A percentile compares a stretch with the other conserved stretches of the same genome.
phyloP scores from a whole-genome alignment of 176 grass and related monocot species.

The Lolium rigidum region DNA sequence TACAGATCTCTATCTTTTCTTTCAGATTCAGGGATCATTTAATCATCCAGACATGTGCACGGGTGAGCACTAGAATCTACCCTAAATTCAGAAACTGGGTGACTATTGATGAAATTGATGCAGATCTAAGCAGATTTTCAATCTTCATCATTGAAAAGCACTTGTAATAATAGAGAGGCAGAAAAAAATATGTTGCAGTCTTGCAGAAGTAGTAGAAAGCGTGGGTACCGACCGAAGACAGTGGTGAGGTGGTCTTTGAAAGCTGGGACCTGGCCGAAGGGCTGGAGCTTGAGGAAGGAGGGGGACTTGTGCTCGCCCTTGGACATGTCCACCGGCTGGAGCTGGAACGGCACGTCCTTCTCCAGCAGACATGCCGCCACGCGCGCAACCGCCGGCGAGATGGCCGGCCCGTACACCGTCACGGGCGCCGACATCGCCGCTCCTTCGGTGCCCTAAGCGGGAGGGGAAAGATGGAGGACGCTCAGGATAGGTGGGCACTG shows the following conservation, averaged over 20 bases:
- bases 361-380: conserved; percentile 79
- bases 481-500: background rate
- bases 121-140: background rate
- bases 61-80: background rate
- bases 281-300: conserved; percentile 89
- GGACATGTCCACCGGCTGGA: conserved; percentile 81
- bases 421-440: conserved; percentile 56
- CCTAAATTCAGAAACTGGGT: conserved; percentile 11
- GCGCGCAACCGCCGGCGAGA: conserved; percentile 68
- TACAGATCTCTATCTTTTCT: background rate
- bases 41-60: background rate
- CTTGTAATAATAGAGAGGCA: background rate
- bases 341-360: conserved; percentile 82
- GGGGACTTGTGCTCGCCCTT: conserved; percentile 89
- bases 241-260: conserved; percentile 84
- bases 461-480: background rate
- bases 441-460: background rate
- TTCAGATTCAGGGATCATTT: background rate
- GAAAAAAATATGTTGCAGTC: background rate
- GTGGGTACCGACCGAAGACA: conserved; percentile 77
- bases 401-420: conserved; percentile 66
- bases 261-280: conserved; percentile 91
- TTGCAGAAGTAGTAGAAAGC: background rate
- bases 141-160: background rate
- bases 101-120: background rate